These are phyloP conservation scores for Aspergillus saccharolyticus DNA, from an alignment of 495 filamentous ascomycete genomes.

Conservation along the genomic window DNA sequence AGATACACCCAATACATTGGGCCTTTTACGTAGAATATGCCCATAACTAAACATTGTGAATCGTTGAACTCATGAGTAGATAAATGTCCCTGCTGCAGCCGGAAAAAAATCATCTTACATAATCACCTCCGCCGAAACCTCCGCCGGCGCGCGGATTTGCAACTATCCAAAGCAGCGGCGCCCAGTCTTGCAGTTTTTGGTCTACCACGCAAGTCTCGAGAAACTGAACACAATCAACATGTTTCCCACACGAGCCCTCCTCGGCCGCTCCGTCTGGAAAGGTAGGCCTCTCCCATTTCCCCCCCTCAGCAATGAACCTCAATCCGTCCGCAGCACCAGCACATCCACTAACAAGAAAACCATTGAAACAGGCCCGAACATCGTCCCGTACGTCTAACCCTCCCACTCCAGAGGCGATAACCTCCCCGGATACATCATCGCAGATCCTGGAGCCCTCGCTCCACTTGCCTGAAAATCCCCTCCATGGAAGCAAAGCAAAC, in stretches of 20 bases:
- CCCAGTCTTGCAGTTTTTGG: neutral
- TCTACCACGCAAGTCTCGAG: neutral
- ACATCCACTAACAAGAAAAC: neutral
- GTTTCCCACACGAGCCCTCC: conserved; percentile 56
- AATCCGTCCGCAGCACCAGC: neutral
- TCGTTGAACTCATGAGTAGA: too few species aligned
- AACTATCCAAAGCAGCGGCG: neutral
- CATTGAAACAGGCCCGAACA: conserved; percentile 44
- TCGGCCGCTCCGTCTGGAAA: conserved; percentile 71
- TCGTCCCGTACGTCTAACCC: conserved; percentile 45
- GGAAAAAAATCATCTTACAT: neutral
- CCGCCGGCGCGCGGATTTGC: neutral
- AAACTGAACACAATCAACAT: conserved; percentile 34
- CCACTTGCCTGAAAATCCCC: too few species aligned
- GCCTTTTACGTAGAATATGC: too few species aligned
- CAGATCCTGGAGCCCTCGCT: too few species aligned
- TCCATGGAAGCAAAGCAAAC: neutral
- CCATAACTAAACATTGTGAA: too few species aligned
- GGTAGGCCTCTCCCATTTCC: conserved; percentile 44
- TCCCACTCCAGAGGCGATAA: neutral
- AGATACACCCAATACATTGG: too few species aligned
- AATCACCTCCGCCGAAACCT: neutral
- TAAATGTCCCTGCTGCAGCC: too few species aligned
- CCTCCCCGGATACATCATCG: too few species aligned
- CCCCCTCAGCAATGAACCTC: neutral